These are phyloP conservation scores for Puccinia brachypodii DNA, from an alignment of 1,284 basidiomycete species.

Conservation along the genomic window DNA sequence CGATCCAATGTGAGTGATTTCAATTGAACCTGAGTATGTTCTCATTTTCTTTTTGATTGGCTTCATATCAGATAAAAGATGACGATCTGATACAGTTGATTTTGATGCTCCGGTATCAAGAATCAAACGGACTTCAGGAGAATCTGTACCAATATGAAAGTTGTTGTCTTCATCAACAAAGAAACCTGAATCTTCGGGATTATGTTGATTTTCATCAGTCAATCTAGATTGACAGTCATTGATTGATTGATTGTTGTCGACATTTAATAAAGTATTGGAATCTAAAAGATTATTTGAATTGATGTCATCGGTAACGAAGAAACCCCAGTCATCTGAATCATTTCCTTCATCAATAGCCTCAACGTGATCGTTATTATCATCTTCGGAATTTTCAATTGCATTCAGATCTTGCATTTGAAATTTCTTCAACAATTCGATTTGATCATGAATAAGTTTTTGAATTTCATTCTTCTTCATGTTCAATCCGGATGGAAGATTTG, in stretches of 20 bases:
- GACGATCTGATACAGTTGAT: neutral
- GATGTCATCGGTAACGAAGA: too few species aligned
- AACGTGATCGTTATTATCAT: neutral
- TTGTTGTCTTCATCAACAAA: neutral
- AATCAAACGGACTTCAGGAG: neutral
- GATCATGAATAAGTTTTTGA: neutral
- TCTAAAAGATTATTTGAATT: too few species aligned
- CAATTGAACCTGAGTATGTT: neutral
- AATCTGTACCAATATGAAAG: neutral
- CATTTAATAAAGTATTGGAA: too few species aligned
- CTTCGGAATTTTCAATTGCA: neutral
- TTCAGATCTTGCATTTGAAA: neutral
- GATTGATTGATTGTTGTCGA: too few species aligned
- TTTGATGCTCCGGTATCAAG: constrained; percentile 5
- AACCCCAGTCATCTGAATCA: too few species aligned
- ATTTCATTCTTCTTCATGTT: neutral
- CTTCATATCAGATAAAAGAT: neutral
- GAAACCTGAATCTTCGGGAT: neutral
- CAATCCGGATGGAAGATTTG: neutral
- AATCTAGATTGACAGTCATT: too few species aligned
- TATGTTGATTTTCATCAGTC: neutral
- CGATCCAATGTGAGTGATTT: neutral
- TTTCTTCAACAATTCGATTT: neutral
- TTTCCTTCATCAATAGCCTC: neutral
- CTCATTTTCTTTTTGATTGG: neutral